Percentiles rank a stretch among this genome's conserved stretches.
Evolutionary conservation across 2,329 filamentous ascomycete species (phyloP).

Genomic region (Passalora sequoiae): DNA sequence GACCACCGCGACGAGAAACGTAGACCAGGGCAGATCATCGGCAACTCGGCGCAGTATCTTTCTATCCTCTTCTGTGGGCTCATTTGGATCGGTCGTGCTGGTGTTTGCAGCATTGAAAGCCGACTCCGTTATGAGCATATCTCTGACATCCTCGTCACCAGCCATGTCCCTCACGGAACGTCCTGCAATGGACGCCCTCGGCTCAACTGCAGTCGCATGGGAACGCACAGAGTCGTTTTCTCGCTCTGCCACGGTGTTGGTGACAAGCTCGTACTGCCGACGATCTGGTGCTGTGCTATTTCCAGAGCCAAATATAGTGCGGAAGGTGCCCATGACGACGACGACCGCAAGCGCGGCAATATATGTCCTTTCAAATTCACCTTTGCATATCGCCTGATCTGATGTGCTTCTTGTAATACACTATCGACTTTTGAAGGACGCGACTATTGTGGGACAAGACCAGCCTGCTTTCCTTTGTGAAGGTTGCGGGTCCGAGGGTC

Average conservation of each 20-base stretch:
- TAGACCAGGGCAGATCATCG: constrained; percentile 39
- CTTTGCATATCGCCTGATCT: not conserved
- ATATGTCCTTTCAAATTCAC: not conserved
- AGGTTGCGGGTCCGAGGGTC: no score
- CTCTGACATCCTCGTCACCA: not conserved
- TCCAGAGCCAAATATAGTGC: constrained; percentile 5
- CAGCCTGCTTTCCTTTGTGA: constrained; percentile 1
- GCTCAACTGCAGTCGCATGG: not conserved
- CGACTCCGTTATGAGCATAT: not conserved
- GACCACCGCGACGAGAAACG: constrained; percentile 21
- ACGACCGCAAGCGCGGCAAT: not conserved
- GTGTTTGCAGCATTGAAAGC: not conserved
- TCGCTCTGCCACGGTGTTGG: constrained; percentile 1
- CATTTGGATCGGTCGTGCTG: constrained; percentile 21
- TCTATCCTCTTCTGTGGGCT: constrained; percentile 40
- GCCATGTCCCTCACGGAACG: constrained; percentile 1
- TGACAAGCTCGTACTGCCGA: constrained; percentile 18
- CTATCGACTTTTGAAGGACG: no score
- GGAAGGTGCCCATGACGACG: constrained; percentile 13
- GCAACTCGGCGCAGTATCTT: constrained; percentile 40
- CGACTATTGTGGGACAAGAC: not conserved
- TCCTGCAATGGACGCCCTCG: not conserved
- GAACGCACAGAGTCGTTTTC: not conserved
- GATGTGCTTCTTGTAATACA: not conserved
- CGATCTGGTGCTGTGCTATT: constrained; percentile 6